Evolutionary conservation across 192 early-diverging fungal genomes (phyloP).

Genomic region (Gaertneriomyces semiglobifer): DNA sequence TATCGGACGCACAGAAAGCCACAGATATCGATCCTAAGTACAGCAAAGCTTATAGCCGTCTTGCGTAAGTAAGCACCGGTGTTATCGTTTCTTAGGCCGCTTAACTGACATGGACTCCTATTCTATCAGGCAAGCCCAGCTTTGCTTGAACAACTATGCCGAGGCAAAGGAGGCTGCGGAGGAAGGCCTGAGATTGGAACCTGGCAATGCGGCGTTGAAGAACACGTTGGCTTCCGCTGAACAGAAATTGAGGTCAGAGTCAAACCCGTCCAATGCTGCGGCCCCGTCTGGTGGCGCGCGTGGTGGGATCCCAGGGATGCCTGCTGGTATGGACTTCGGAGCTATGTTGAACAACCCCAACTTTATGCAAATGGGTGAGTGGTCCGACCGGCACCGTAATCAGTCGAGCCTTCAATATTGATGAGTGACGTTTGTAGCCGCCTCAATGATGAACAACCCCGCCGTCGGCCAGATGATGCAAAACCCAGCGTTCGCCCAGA

Average conservation of each 20-base stretch:
- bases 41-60: slow-evolving; percentile 88
- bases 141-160: slow-evolving; percentile 75
- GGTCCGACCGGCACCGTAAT: background rate
- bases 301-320: slow-evolving; percentile 40
- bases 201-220: slow-evolving; percentile 77
- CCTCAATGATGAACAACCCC: slow-evolving; percentile 59
- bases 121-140: slow-evolving; percentile 74
- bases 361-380: slow-evolving; percentile 85
- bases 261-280: slow-evolving; percentile 8
- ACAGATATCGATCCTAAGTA: slow-evolving; percentile 83
- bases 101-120: background rate
- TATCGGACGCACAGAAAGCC: slow-evolving; percentile 82
- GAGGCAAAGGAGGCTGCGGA: slow-evolving; percentile 89
- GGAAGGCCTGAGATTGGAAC: slow-evolving; percentile 76
- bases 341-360: slow-evolving; percentile 90
- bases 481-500: slow-evolving; percentile 84
- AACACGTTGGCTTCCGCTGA: slow-evolving; percentile 70
- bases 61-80: slow-evolving; percentile 58
- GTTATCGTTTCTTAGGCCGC: background rate
- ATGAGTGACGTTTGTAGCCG: slow-evolving; percentile 13
- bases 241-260: slow-evolving; percentile 25
- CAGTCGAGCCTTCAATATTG: background rate
- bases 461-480: slow-evolving; percentile 83
- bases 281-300: slow-evolving; percentile 42
- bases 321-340: slow-evolving; percentile 63